Conservation (phyloP, 805 yeast genomes). For the Candida oleophila region DNA sequence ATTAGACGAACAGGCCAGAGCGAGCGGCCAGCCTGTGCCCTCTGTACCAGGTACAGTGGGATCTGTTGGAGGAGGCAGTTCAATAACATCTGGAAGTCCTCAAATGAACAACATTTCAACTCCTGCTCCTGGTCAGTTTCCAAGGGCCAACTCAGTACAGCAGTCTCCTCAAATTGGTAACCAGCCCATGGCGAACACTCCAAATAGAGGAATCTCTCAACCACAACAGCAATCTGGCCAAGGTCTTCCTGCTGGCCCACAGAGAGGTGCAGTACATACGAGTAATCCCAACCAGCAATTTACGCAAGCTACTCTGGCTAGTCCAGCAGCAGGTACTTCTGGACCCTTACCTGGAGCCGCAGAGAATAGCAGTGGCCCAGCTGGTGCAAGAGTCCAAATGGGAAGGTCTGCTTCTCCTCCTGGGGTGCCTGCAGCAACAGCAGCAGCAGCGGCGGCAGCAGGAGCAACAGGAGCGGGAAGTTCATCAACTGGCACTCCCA, state of each 20-base stretch:
- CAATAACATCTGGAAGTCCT: conserved; percentile 3
- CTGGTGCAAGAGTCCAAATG: conserved; percentile 4
- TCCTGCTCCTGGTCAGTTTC: conserved; percentile 11
- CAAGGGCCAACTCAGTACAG: not conserved
- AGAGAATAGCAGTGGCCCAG: conserved; percentile 4
- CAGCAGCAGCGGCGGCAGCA: too few species aligned
- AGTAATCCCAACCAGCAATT: conserved; percentile 3
- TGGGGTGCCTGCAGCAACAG: not conserved
- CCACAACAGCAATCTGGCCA: conserved; percentile 7
- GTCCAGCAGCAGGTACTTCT: not conserved
- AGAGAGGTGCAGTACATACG: too few species aligned
- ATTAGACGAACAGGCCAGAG: conserved; percentile 32
- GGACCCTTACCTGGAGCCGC: not conserved
- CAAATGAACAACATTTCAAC: conserved; percentile 8
- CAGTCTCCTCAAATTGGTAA: not conserved
- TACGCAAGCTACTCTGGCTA: not conserved
- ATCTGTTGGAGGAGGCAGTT: conserved; percentile 2
- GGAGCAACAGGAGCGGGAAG: too few species aligned
- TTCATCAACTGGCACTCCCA: conserved; percentile 2
- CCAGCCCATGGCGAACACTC: not conserved
- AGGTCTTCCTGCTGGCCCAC: not conserved
- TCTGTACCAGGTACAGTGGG: conserved; percentile 3
- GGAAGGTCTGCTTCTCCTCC: conserved; percentile 8
- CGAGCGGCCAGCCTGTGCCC: conserved; percentile 8
- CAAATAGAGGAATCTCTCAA: not conserved